Evolutionary conservation across 495 filamentous ascomycete genomes (phyloP).

Genomic region (Darksidea phi): DNA sequence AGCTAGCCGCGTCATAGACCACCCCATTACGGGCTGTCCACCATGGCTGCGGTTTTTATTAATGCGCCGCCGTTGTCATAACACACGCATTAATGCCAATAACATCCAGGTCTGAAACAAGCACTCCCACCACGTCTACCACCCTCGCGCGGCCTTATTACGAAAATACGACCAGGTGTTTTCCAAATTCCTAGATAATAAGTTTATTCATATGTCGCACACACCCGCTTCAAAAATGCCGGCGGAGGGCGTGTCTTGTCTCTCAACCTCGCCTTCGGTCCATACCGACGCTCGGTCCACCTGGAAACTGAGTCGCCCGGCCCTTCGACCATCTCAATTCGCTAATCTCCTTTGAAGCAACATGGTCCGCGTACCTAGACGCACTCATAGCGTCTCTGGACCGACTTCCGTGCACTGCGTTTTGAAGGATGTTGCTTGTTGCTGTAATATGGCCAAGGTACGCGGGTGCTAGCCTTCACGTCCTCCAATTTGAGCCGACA

Average conservation of each 20-base stretch:
- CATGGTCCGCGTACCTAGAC: constrained; percentile 27
- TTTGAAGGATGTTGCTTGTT: constrained; percentile 31
- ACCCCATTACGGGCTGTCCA: not conserved
- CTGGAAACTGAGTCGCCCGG: constrained; percentile 22
- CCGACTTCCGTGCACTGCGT: constrained; percentile 20
- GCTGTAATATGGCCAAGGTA: constrained; percentile 29
- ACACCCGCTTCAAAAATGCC: constrained; percentile 23
- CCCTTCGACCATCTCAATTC: not conserved
- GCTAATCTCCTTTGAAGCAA: not conserved
- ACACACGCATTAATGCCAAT: constrained; percentile 13
- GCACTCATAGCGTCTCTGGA: constrained; percentile 29
- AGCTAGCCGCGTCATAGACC: constrained; percentile 20
- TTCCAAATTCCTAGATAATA: constrained; percentile 27
- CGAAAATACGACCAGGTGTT: constrained; percentile 5
- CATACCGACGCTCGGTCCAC: constrained; percentile 21
- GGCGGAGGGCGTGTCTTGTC: constrained; percentile 11
- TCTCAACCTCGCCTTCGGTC: constrained; percentile 5
- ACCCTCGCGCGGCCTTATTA: constrained; percentile 1
- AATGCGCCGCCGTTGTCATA: constrained; percentile 27
- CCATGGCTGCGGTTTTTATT: constrained; percentile 20
- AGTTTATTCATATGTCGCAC: constrained; percentile 15
- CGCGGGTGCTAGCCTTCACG: not conserved
- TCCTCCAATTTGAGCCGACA: not conserved
- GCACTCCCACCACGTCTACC: constrained; percentile 1
- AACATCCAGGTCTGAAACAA: constrained; percentile 34